Base-by-base conservation (phyloP, 1,284 basidiomycete species). In the Afroboletus lepidellus region DNA sequence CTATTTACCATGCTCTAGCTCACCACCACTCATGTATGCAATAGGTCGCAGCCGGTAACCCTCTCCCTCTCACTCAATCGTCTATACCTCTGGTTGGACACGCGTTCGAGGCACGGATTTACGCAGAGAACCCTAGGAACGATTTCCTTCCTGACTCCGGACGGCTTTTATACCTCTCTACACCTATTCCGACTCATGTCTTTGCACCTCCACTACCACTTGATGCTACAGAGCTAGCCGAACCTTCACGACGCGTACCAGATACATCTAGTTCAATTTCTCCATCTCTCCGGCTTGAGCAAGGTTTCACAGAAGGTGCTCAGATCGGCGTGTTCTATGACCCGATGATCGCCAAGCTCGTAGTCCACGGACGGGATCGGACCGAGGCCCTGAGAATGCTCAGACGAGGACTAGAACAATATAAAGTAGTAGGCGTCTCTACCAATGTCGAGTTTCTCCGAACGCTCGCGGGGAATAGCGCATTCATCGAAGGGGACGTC, bases 41-140 rank as follows among this genome's bases (percentile, higher is more conserved):
- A 50, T 44, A 90, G 83, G 87, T 95, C 24, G 93, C 95, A 12
- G 86, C 89, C 3, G 94, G 94, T 0, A 96, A 96, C 67, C 77
- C 84, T 0, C 78, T 98, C 20, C 91, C 93, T 8, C 74, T 94
- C 33, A 63, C 71, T 1, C 94, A 97, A 72, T 76, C 81, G 1
- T 75, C 86, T 32, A 86, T 98, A 49, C 89, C 87, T 18, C 85
- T 92, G 50, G 81, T 90, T 5, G 94, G 95, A 2, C 94, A 97
- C 62, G 90, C 94, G 0, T 97, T 97, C 61, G 94, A 97, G 72
- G 94, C 93, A 13, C 84, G 94, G n/a, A 95, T 98, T 60, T 98
- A 98, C 67, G 95, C 94, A 7, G 94, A 98, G 71, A 92, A 94
- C 61, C 93, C 93, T n/a, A 79, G 92, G 61, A 92, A 91, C 66